Conservation (phyloP, 1,284 basidiomycete species). For the Austroboletus sp. region DNA sequence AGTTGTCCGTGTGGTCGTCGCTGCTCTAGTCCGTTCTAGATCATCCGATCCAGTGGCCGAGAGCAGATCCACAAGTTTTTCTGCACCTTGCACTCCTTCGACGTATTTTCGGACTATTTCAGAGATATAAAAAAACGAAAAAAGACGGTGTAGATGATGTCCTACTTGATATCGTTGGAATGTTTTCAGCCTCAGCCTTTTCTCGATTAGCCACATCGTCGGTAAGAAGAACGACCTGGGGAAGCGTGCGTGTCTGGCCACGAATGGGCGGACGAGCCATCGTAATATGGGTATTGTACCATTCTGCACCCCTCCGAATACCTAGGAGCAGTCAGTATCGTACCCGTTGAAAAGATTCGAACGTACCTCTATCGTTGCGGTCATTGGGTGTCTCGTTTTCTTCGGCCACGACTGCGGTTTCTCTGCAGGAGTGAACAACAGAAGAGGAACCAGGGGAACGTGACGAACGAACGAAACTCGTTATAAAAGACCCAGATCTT, state of each 20-base stretch:
- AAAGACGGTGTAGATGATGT: conserved; percentile 4
- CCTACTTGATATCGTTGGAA: conserved; percentile 61
- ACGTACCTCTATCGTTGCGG: conserved; percentile 80
- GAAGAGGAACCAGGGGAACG: not conserved
- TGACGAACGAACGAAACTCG: conserved; percentile 71
- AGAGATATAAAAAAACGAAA: not conserved
- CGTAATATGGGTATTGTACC: conserved; percentile 75
- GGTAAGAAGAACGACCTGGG: conserved; percentile 74
- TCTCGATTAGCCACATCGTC: conserved; percentile 85
- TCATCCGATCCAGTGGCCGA: conserved; percentile 58
- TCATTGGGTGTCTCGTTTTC: conserved; percentile 83
- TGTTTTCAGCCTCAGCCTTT: conserved; percentile 65
- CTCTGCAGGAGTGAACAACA: conserved; percentile 34
- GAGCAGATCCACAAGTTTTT: conserved; percentile 72
- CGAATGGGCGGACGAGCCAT: conserved; percentile 48
- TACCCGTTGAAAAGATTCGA: not conserved
- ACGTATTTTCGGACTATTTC: conserved; percentile 72
- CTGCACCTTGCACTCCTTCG: conserved; percentile 58
- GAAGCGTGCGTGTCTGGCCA: conserved; percentile 43
- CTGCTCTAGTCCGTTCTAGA: conserved; percentile 54
- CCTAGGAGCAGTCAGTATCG: conserved; percentile 39
- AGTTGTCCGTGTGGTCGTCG: conserved; percentile 48
- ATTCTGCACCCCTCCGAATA: conserved; percentile 77
- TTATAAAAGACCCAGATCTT: conserved; percentile 86
- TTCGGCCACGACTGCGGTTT: conserved; percentile 69